Base-by-base conservation (phyloP, 2,329 filamentous ascomycete species). In the Alternaria sp. region DNA sequence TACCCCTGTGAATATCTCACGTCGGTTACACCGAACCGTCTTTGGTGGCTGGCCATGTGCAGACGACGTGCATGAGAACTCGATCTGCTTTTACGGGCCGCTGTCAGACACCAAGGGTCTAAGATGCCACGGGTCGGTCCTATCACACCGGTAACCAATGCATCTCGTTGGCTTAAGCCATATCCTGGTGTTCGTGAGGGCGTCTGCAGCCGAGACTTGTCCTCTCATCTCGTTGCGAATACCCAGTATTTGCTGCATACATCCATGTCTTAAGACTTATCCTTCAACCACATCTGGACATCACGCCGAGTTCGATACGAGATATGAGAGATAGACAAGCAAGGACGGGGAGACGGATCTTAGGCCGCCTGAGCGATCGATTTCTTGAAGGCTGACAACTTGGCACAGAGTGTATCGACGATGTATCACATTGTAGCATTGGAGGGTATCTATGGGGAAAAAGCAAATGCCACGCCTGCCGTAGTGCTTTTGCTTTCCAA, bases 161-260 rank as follows among this genome's bases (percentile, higher is more conserved):
- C 22, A 20, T 32, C 14, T 24, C 39, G 28, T 16, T 46, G 30
- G 39, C 42, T 43, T 44, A 7, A 42, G 28, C 39, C 24, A 59
- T 53, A 22, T 48, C 1, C 8, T 30, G 18, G 4, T 18, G 28
- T 48, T 7, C 7, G n/a, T 1, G 22, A n/a, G 44, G 28, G 44
- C 28, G 14, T 18, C n/a, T 16, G 28, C 14, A 22, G 28, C 44
- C 44, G 86, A 88, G 91, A 91, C 95, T 1, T 91, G 83, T 0
- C 92, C 92, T 41, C 87, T 90, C 91, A 92, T 94, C 77, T 94
- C 92, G 3, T 38, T 22, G 22, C 44, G 44, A 8, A 20, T n/a
- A 20, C 18, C 18, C 18, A 34, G 18, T n/a, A 3, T 22, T 28
- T 48, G 7, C 8, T 34, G 12, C 44, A 20, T 48, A 14, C 20